phyloP scores from a whole-genome alignment of 345 rosid species.

The Clausena lansium region DNA sequence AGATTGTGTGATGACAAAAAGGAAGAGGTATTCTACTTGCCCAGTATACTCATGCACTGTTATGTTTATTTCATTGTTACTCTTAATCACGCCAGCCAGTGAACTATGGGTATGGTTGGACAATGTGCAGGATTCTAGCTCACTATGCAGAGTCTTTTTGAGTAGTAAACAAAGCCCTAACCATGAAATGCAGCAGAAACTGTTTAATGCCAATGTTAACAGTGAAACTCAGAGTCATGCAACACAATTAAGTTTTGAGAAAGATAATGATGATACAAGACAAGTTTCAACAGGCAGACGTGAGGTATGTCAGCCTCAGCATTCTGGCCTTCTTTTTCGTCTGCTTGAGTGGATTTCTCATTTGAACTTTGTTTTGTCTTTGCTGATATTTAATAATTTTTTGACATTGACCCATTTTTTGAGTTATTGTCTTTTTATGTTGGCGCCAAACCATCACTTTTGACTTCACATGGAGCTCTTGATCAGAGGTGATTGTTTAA shows the following conservation, averaged over 20 bases:
- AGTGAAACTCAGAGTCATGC: neutral
- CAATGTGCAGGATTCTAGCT: slow-evolving; percentile 36
- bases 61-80: slow-evolving; percentile 9
- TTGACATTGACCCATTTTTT: neutral
- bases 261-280: neutral
- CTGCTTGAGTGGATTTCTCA: neutral
- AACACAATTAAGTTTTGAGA: neutral
- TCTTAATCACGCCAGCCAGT: slow-evolving; percentile 21
- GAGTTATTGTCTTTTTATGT: neutral
- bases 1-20: slow-evolving; percentile 22
- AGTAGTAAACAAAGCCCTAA: slow-evolving; percentile 6
- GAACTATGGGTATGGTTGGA: slow-evolving; percentile 27
- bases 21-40: slow-evolving; percentile 30
- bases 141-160: slow-evolving; percentile 36
- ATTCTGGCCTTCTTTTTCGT: slow-evolving; percentile 1
- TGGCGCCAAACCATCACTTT: neutral
- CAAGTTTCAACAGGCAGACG: slow-evolving; percentile 26
- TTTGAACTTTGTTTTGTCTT: neutral
- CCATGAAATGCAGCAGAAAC: slow-evolving; percentile 8
- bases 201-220: neutral
- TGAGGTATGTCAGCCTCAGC: slow-evolving; percentile 27
- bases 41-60: neutral
- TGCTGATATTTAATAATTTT: neutral
- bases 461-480: neutral
- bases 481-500: neutral